phyloP scores from a whole-genome alignment of 257 asterid species.

The Thymus quinquecostatus region DNA sequence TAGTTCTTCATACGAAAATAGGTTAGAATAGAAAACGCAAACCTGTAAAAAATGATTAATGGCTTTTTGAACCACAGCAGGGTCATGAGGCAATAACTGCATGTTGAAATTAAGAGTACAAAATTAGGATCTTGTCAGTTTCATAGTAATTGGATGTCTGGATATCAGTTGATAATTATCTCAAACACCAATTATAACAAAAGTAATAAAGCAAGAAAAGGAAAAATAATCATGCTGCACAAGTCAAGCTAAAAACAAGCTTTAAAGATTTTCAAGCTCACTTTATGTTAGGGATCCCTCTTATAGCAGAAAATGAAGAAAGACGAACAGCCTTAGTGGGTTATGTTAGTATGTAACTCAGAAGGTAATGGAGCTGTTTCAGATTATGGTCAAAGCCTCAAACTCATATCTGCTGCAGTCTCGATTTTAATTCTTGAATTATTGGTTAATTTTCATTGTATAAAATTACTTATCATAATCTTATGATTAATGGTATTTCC shows the following conservation, averaged over 20 bases:
- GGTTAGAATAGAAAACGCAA: conserved; percentile 20
- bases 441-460: no score
- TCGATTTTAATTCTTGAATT: no score
- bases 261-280: conserved; percentile 20
- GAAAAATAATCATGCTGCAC: background rate
- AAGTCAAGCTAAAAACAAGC: background rate
- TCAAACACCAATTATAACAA: background rate
- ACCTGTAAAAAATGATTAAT: conserved; percentile 94
- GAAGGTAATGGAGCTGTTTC: no score
- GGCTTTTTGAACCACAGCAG: conserved; percentile 78
- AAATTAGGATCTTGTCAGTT: background rate
- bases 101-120: conserved; percentile 18
- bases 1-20: conserved; percentile 8
- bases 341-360: no score
- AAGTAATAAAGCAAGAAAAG: background rate
- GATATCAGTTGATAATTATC: background rate
- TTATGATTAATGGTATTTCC: no score
- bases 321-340: no score
- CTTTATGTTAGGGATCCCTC: background rate
- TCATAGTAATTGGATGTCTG: background rate
- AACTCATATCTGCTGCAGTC: no score
- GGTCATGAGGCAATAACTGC: conserved; percentile 90
- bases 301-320: no score
- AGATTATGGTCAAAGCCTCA: no score
- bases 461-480: no score